Evolutionary conservation across 139 green algal genomes (phyloP).

Genomic region (Tetradesmus obliquus): DNA sequence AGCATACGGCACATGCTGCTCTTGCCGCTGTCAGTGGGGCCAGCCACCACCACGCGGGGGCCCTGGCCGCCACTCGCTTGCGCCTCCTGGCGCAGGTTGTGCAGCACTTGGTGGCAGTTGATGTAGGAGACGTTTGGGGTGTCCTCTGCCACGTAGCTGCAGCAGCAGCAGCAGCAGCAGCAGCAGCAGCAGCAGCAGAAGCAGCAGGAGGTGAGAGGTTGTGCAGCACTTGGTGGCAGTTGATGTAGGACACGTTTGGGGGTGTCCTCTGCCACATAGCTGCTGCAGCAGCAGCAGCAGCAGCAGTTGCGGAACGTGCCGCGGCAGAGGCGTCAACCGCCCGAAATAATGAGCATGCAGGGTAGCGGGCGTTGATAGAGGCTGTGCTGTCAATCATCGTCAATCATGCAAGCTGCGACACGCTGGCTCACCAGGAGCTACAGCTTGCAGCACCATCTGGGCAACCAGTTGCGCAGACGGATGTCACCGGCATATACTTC

Average conservation of each 20-base stretch:
- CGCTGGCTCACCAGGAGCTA: too few species aligned
- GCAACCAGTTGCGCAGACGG: too few species aligned
- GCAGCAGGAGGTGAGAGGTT: constrained; percentile 30
- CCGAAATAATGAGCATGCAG: neutral
- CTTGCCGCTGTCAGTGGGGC: constrained; percentile 92
- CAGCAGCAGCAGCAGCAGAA: neutral
- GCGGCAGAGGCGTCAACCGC: neutral
- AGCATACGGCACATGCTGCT: constrained; percentile 85
- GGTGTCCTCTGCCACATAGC: constrained; percentile 86
- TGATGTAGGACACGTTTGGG: constrained; percentile 88
- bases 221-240: constrained; percentile 80
- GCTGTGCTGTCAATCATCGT: neutral
- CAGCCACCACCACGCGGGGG: constrained; percentile 78
- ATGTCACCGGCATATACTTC: too few species aligned
- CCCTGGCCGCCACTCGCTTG: constrained; percentile 46
- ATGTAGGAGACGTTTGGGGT: constrained; percentile 88
- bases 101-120: constrained; percentile 81
- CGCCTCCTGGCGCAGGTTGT: constrained; percentile 59
- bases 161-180: neutral
- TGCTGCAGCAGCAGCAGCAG: constrained; percentile 38
- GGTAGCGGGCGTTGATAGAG: neutral
- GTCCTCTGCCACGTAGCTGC: constrained; percentile 85
- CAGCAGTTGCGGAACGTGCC: neutral
- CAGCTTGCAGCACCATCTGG: too few species aligned
- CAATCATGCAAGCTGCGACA: too few species aligned